phyloP scores from a whole-genome alignment of 768 basidiomycete genomes.

The Tremella yokohamensis region DNA sequence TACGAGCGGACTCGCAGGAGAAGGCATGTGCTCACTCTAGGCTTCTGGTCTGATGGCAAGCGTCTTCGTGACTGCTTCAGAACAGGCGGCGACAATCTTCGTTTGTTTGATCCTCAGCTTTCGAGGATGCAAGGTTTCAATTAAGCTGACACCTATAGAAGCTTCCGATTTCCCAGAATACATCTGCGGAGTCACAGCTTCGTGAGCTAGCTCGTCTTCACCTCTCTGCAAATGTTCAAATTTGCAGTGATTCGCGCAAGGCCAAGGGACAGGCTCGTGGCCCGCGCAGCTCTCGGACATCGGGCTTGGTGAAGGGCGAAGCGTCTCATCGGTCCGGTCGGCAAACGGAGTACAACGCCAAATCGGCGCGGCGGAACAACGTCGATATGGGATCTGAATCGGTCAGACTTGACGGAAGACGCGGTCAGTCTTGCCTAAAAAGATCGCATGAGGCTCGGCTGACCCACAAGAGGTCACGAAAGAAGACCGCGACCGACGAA shows the following conservation, averaged over 20 bases:
- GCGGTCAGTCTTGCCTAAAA: constrained; percentile 29
- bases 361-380: constrained; percentile 38
- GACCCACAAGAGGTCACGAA: constrained; percentile 34
- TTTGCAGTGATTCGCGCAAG: constrained; percentile 33
- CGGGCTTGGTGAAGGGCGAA: constrained; percentile 37
- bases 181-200: constrained; percentile 43
- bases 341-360: constrained; percentile 46
- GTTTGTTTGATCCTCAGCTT: constrained; percentile 16
- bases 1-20: constrained; percentile 14
- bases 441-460: background rate
- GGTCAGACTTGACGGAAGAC: constrained; percentile 31
- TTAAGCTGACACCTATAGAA: constrained; percentile 18
- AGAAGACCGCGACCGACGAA: constrained; percentile 32
- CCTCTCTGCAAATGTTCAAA: background rate
- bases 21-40: constrained; percentile 22
- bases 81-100: constrained; percentile 37
- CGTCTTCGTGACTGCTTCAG: constrained; percentile 35
- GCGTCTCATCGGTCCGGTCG: constrained; percentile 42
- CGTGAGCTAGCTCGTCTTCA: constrained; percentile 13
- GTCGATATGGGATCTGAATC: constrained; percentile 36
- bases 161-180: constrained; percentile 48
- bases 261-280: constrained; percentile 27
- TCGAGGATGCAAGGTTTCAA: background rate
- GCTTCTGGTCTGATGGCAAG: constrained; percentile 49
- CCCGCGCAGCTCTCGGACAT: constrained; percentile 18